Evolutionary conservation across 2,329 filamentous ascomycete genomes (phyloP).

Genomic region (Apiospora phragmitis): DNA sequence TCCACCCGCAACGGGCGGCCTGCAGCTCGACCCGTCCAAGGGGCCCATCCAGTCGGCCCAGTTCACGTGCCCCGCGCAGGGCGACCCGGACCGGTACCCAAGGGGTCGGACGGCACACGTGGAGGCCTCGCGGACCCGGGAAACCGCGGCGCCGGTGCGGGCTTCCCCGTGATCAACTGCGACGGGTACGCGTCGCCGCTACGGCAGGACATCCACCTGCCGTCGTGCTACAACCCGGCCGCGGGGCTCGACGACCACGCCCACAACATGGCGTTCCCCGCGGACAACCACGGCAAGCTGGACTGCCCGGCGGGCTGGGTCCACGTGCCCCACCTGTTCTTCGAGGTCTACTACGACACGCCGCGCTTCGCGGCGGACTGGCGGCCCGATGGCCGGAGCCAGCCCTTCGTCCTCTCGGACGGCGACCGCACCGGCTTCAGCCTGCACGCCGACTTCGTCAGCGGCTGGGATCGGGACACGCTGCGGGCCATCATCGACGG

Average conservation of each 20-base stretch:
- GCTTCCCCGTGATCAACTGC: constrained; percentile 72
- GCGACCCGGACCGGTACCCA: constrained; percentile 53
- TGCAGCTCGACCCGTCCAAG: constrained; percentile 40
- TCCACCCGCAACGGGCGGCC: constrained; percentile 42
- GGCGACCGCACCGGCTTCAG: constrained; percentile 72
- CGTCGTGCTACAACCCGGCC: constrained; percentile 70
- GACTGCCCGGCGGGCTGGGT: constrained; percentile 57
- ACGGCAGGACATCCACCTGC: constrained; percentile 69
- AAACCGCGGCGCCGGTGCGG: constrained; percentile 59
- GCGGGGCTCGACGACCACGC: constrained; percentile 59
- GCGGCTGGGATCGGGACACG: constrained; percentile 68
- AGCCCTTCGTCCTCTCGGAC: constrained; percentile 69
- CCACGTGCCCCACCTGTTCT: constrained; percentile 59
- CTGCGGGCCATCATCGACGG: constrained; percentile 68
- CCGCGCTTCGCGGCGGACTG: constrained; percentile 52
- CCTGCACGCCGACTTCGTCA: constrained; percentile 71
- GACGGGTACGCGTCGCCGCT: constrained; percentile 62
- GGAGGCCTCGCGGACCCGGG: constrained; percentile 55
- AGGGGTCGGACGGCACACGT: constrained; percentile 52
- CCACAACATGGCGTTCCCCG: constrained; percentile 66
- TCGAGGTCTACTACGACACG: constrained; percentile 63
- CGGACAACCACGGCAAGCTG: constrained; percentile 33
- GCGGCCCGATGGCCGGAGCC: constrained; percentile 52
- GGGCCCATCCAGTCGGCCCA: constrained; percentile 45
- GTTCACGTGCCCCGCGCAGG: constrained; percentile 61